Evolutionary conservation across 2,329 filamentous ascomycete genomes (phyloP).

Genomic region (Fusarium sp.): DNA sequence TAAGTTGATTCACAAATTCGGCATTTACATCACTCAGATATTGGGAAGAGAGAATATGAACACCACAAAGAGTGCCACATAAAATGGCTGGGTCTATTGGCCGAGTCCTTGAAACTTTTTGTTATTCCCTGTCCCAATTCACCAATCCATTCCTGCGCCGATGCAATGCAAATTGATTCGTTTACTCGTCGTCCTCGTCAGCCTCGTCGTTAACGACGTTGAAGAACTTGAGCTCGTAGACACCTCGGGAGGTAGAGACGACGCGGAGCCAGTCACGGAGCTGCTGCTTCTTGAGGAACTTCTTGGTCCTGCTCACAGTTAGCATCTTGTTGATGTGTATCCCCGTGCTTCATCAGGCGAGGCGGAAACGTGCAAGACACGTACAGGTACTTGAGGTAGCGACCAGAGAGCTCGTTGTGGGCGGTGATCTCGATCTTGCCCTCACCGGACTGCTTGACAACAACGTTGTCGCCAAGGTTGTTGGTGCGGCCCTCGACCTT

Average conservation of each 20-base stretch:
- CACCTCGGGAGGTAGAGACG: conserved; percentile 96
- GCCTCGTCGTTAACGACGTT: conserved; percentile 99
- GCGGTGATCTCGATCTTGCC: conserved; percentile 98
- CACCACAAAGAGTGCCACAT: conserved; percentile 45
- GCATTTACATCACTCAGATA: not conserved
- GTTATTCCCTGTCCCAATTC: conserved; percentile 42
- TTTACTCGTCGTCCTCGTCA: conserved; percentile 99
- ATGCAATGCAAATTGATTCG: conserved; percentile 41
- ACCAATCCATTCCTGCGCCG: conserved; percentile 46
- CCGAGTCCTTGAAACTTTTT: conserved; percentile 42
- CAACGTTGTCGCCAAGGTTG: conserved; percentile 94
- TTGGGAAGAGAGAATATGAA: conserved; percentile 15
- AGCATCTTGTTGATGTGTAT: not conserved
- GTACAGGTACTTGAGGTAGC: conserved; percentile 99
- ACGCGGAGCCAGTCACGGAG: conserved; percentile 99
- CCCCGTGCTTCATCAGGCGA: not conserved
- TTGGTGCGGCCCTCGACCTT: conserved; percentile 99
- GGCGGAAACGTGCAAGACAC: conserved; percentile 49
- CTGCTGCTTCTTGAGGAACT: conserved; percentile 99
- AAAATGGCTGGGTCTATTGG: conserved; percentile 46
- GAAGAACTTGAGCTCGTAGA: conserved; percentile 99
- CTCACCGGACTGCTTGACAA: conserved; percentile 90
- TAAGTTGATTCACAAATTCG: not conserved
- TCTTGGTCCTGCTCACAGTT: conserved; percentile 81
- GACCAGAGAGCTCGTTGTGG: conserved; percentile 97